Percentiles rank a stretch among this genome's conserved stretches.
Evolutionary conservation across 768 basidiomycete species (phyloP).

Genomic region (Tylopilus subfusipes): DNA sequence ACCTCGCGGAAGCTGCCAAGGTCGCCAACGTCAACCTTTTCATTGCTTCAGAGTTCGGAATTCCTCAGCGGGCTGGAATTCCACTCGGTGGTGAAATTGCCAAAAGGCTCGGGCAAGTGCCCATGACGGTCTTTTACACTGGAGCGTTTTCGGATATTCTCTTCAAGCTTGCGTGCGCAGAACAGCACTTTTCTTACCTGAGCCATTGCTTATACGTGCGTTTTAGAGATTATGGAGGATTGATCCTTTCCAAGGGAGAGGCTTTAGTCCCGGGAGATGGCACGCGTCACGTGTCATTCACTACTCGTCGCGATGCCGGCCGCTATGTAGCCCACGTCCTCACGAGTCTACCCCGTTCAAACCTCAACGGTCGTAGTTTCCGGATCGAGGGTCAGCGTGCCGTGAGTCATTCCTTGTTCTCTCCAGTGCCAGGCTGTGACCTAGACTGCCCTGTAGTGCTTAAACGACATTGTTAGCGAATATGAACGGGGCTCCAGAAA

Average conservation of each 20-base stretch:
- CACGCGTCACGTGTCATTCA: not conserved
- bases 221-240: not conserved
- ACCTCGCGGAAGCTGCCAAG: conserved; percentile 1
- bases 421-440: not conserved
- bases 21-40: not conserved
- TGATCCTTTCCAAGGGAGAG: conserved; percentile 1
- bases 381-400: conserved; percentile 1
- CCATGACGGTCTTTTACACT: not conserved
- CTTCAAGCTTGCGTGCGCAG: conserved; percentile 1
- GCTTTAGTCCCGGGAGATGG: conserved; percentile 1
- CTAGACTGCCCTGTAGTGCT: not conserved
- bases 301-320: not conserved
- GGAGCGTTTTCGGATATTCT: conserved; percentile 1
- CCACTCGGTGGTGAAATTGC: not conserved
- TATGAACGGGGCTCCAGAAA: not conserved
- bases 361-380: not conserved
- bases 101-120: not conserved
- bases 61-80: not conserved
- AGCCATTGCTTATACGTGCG: not conserved
- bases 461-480: not conserved
- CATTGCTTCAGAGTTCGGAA: not conserved
- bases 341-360: not conserved
- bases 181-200: not conserved
- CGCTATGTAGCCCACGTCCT: conserved; percentile 1
- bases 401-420: not conserved